A percentile compares a stretch with the other conserved stretches of the same genome.
phyloP scores from a whole-genome alignment of 192 early-diverging fungal species.

The Coemansia sp. region DNA sequence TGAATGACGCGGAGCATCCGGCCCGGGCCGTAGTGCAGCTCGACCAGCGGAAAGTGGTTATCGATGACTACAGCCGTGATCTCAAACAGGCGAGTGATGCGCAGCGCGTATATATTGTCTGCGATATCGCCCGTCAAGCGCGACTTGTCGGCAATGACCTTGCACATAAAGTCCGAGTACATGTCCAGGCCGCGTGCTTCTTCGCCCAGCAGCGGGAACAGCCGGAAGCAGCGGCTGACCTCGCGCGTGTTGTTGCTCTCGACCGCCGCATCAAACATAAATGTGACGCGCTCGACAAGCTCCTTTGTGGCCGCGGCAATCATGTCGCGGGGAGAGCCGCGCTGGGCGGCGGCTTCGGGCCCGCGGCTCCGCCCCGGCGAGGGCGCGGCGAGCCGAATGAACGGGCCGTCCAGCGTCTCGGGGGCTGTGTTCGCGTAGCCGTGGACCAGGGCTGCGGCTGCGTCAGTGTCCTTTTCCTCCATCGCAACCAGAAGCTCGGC shows the following conservation, averaged over 20 bases:
- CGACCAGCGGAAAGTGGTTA: conserved; percentile 78
- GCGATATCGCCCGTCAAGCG: conserved; percentile 30
- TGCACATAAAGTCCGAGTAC: conserved; percentile 79
- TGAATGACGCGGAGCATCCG: conserved; percentile 84
- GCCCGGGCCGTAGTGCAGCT: conserved; percentile 80
- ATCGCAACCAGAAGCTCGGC: conserved; percentile 28
- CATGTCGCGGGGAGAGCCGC: conserved; percentile 21
- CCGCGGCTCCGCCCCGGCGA: conserved; percentile 5
- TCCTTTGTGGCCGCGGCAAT: conserved; percentile 51
- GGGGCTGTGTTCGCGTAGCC: conserved; percentile 15
- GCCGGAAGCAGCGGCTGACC: conserved; percentile 81
- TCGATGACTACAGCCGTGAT: conserved; percentile 81
- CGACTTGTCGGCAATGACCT: conserved; percentile 66
- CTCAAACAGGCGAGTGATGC: conserved; percentile 85
- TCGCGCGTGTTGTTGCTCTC: conserved; percentile 59
- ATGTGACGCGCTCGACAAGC: conserved; percentile 66
- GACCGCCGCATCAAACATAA: conserved; percentile 77
- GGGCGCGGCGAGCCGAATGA: conserved; percentile 30
- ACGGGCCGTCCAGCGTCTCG: conserved; percentile 16
- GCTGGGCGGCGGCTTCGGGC: too few relatives aligned
- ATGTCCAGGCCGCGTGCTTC: conserved; percentile 81
- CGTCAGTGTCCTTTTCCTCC: conserved; percentile 49
- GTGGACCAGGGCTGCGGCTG: conserved; percentile 48
- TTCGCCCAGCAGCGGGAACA: conserved; percentile 85
- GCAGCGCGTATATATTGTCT: conserved; percentile 60